Evolutionary conservation across 176 grass and related monocot species (phyloP), one percentile per base, ranked within the genome.

Genomic region (Juncus inflexus): DNA sequence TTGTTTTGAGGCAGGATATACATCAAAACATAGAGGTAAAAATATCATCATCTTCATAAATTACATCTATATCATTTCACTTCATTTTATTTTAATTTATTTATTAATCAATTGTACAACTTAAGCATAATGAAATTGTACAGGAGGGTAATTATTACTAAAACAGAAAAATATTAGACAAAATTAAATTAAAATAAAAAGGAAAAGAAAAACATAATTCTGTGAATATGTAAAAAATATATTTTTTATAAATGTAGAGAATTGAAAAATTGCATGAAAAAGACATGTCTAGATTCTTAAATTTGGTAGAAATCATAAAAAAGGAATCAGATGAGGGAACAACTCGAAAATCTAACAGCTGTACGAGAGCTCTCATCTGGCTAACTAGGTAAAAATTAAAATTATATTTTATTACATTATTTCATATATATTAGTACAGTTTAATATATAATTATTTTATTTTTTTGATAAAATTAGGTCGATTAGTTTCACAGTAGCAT

Each of bases 1-100:
- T 88, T 60, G 91, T 96, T 52, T 76, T 90, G 19, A 87, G 87
- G 70, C 79, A 90, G 49, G 91, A 86, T 39, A 76, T 96, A 57
- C 59, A 86, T 7, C 73, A 84, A 81, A 96, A 96, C 68, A 62
- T 85, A 39, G 63, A 88, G 87, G 91, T 96, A 87, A 79, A 87
- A 79, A 12, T 60, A 9, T 11, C 51, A 45, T 45, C 15, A 35
- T 74, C 43, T 64, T 61, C 52, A n/a, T 41, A 39, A 63, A 49
- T 52, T 47, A 13, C 19, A 13, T 57, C n/a, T 57, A 57, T 15
- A 13, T 57, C 4, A 4, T 15, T 13, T 28, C 19, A 28, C 1
- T 28, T 28, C 19, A 28, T 28, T 14, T 15, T 57, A 15, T 57
- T 13, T 57, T 15, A n/a, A 5, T 10, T 54, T 14, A 69, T 2